Conservation (phyloP, 495 filamentous ascomycete genomes). For the Penicillium longicatenatum region DNA sequence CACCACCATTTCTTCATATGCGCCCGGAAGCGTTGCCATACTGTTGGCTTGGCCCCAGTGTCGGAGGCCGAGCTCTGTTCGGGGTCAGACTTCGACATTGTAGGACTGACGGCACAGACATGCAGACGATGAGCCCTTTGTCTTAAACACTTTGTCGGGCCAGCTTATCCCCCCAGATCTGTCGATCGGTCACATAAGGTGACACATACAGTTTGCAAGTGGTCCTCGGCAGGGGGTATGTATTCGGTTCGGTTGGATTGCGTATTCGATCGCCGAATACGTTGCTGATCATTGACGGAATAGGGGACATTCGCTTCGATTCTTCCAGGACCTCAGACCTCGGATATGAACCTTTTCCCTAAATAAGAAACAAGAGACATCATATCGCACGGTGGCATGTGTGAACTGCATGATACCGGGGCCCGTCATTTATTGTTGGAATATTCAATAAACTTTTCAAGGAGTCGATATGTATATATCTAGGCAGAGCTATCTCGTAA, state of each 20-base stretch:
- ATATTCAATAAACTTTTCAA: too few relatives aligned
- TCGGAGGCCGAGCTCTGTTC: slow-evolving; percentile 21
- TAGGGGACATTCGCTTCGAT: neutral
- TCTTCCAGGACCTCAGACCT: too few relatives aligned
- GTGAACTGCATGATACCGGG: too few relatives aligned
- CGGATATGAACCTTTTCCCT: too few relatives aligned
- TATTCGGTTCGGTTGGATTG: neutral
- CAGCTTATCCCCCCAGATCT: too few relatives aligned
- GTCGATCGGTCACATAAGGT: neutral
- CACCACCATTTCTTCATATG: slow-evolving; percentile 40
- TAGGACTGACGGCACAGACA: neutral
- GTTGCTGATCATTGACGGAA: slow-evolving; percentile 1
- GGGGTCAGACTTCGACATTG: slow-evolving; percentile 29
- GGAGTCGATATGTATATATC: too few relatives aligned
- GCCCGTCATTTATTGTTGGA: too few relatives aligned
- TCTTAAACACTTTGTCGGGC: neutral
- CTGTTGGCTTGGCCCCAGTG: slow-evolving; percentile 22
- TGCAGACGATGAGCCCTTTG: neutral
- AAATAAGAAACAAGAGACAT: too few relatives aligned
- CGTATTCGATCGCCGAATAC: slow-evolving; percentile 8
- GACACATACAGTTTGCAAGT: neutral
- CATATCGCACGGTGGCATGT: too few relatives aligned
- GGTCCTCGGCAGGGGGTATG: too few relatives aligned
- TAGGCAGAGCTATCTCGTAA: too few relatives aligned
- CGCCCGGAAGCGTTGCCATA: slow-evolving; percentile 26